Conservation (phyloP, 2,329 filamentous ascomycete genomes). For the Fusarium kyushuense region DNA sequence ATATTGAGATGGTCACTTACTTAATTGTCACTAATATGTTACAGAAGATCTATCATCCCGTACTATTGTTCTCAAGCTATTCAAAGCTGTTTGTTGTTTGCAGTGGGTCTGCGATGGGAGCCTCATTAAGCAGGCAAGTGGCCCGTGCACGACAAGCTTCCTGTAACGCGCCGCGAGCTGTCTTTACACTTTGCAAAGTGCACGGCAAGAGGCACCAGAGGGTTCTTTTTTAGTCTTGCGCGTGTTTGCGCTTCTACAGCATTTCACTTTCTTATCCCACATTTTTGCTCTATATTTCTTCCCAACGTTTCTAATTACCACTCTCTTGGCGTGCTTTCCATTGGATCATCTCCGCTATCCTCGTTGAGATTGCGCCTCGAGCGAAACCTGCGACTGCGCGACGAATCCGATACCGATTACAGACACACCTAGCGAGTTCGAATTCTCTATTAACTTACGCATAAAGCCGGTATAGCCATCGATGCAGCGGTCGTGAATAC, state of each 20-base stretch:
- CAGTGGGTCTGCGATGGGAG: constrained; percentile 7
- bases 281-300: background rate
- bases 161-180: constrained; percentile 44
- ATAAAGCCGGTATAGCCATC: constrained; percentile 24
- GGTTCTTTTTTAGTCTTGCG: constrained; percentile 29
- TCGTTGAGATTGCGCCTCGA: constrained; percentile 36
- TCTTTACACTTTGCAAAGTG: constrained; percentile 29
- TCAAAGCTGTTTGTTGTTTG: background rate
- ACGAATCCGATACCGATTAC: constrained; percentile 19
- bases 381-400: constrained; percentile 25
- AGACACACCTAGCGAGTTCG: constrained; percentile 2
- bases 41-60: background rate
- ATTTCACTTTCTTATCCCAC: constrained; percentile 10
- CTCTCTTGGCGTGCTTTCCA: constrained; percentile 1
- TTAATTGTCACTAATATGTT: background rate
- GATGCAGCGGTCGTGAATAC: constrained; percentile 41
- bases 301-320: constrained; percentile 2
- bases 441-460: background rate
- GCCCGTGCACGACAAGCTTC: constrained; percentile 39
- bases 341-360: constrained; percentile 22
- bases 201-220: constrained; percentile 31
- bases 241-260: constrained; percentile 27
- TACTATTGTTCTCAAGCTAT: background rate
- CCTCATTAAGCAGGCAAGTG: constrained; percentile 15
- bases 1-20: background rate